These are phyloP conservation scores for Pezicula carpinea DNA, from an alignment of 2,329 filamentous ascomycete species.

Conservation along the genomic window DNA sequence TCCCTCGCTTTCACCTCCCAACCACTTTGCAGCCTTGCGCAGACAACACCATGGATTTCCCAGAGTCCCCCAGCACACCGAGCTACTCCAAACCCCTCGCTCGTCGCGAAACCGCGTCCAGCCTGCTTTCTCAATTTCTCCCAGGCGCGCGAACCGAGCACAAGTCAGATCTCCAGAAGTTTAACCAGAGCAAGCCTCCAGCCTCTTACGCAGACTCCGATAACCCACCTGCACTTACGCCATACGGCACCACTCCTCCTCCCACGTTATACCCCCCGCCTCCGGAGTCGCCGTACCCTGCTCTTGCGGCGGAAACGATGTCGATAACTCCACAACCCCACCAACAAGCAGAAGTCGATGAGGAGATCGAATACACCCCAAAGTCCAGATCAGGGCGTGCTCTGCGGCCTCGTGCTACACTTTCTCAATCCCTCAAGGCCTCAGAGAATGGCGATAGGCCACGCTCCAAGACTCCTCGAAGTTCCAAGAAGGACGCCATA, in stretches of 20 bases:
- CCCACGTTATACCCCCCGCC: not conserved
- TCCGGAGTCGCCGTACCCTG: too few species aligned
- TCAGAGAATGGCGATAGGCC: slow-evolving; percentile 14
- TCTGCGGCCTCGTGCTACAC: slow-evolving; percentile 14
- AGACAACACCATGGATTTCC: slow-evolving; percentile 4
- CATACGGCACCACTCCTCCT: slow-evolving; percentile 1
- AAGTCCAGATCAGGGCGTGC: slow-evolving; percentile 3
- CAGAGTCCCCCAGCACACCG: not conserved
- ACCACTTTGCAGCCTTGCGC: not conserved
- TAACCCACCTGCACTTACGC: not conserved
- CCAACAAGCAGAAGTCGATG: slow-evolving; percentile 3
- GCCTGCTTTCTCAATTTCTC: slow-evolving; percentile 23
- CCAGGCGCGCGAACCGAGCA: slow-evolving; percentile 20
- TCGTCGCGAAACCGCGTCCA: slow-evolving; percentile 17
- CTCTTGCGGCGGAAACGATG: too few species aligned
- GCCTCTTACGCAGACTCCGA: slow-evolving; percentile 10
- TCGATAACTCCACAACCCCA: too few species aligned
- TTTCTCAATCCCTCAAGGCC: slow-evolving; percentile 21
- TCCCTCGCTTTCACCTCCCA: not conserved
- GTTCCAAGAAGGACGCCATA: slow-evolving; percentile 5
- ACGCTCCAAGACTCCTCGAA: not conserved
- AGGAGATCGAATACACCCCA: slow-evolving; percentile 13
- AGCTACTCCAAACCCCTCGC: not conserved
- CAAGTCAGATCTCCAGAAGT: slow-evolving; percentile 20
- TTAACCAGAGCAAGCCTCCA: not conserved